Evolutionary conservation across 1,139 yeast species (phyloP).

Genomic region (Blastobotrys buckinghamii): DNA sequence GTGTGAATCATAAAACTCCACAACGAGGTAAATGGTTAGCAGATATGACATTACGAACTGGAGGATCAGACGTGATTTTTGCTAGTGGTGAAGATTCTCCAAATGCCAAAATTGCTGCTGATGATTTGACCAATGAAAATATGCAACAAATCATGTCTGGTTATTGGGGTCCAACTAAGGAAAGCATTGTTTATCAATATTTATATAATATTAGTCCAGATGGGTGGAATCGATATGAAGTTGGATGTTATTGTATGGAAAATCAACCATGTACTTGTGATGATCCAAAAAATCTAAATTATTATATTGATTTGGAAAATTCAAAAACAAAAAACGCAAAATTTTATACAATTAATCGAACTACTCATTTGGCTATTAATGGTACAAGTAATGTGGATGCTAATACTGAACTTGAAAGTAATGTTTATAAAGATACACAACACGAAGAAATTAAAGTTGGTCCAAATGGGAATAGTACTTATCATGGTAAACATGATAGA

Average conservation of each 20-base stretch:
- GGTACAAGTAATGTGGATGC: conserved; percentile 5
- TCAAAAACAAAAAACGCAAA: neutral
- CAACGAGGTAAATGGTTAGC: conserved; percentile 9
- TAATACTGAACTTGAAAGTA: neutral
- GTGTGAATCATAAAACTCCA: neutral
- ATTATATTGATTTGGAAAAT: conserved; percentile 6
- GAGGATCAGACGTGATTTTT: conserved; percentile 9
- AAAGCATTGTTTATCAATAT: conserved; percentile 4
- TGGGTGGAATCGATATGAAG: conserved; percentile 8
- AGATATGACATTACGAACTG: conserved; percentile 5
- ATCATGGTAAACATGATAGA: neutral
- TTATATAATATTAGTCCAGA: conserved; percentile 9
- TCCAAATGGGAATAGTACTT: neutral
- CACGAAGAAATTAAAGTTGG: neutral
- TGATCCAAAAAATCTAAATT: conserved; percentile 1
- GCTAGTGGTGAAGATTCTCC: conserved; percentile 11
- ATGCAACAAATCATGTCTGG: conserved; percentile 6
- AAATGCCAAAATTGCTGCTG: conserved; percentile 1
- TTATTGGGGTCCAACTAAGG: conserved; percentile 4
- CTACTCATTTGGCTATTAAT: conserved; percentile 10
- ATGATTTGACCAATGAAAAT: neutral
- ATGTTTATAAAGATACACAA: neutral
- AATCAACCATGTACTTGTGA: conserved; percentile 7
- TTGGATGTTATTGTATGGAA: conserved; percentile 11
- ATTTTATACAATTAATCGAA: neutral